Conservation (phyloP, 2,329 filamentous ascomycete species). For the Mycosphaerella sp. region DNA sequence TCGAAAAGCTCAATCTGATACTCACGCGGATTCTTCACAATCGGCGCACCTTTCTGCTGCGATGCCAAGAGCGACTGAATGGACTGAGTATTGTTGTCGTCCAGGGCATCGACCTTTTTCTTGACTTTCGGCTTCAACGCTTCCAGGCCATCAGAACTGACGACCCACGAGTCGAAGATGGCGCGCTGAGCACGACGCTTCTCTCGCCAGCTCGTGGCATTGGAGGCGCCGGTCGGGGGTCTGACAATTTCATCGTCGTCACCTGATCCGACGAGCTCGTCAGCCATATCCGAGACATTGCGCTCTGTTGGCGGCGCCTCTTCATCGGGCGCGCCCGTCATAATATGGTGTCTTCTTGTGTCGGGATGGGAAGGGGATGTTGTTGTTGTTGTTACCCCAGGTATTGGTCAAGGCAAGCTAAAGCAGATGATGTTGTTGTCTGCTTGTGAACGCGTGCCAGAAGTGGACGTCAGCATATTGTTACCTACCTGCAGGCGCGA, state of each 20-base stretch:
- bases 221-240: constrained; percentile 4
- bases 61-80: constrained; percentile 50
- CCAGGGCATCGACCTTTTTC: constrained; percentile 30
- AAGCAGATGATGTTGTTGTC: neutral
- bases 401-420: constrained; percentile 1
- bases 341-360: neutral
- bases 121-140: constrained; percentile 39
- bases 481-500: too few relatives aligned
- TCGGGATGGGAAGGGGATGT: neutral
- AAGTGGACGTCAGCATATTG: neutral
- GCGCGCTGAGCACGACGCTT: constrained; percentile 39
- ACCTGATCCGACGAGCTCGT: constrained; percentile 17
- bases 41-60: constrained; percentile 45
- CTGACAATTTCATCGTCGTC: constrained; percentile 20
- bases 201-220: constrained; percentile 31
- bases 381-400: neutral
- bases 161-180: constrained; percentile 39
- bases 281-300: neutral
- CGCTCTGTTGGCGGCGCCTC: neutral
- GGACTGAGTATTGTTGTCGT: constrained; percentile 48
- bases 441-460: neutral
- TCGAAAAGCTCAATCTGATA: constrained; percentile 93
- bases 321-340: constrained; percentile 14
- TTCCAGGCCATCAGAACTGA: constrained; percentile 40
- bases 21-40: constrained; percentile 73